phyloP scores from a whole-genome alignment of 164 flowering plant species.

The Akebia trifoliata region DNA sequence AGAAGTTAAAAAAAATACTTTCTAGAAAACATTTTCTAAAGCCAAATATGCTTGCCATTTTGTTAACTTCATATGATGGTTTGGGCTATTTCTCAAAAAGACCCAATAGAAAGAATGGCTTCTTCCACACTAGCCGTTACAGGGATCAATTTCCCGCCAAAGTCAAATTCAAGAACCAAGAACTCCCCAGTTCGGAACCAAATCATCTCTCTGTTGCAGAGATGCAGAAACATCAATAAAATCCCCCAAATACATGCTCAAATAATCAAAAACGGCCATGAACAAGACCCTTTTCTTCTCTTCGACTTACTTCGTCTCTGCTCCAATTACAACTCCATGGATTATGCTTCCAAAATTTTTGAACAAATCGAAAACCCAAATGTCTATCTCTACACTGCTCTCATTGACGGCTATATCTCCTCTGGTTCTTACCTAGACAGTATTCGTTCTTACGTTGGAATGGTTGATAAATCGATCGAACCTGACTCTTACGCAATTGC shows the following conservation, averaged over 20 bases:
- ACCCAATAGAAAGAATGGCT: background rate
- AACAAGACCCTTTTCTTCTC: constrained; percentile 28
- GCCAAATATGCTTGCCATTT: no score
- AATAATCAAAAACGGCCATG: constrained; percentile 19
- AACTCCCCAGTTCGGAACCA: constrained; percentile 4
- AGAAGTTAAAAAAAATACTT: no score
- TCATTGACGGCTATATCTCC: constrained; percentile 27
- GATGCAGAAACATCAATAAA: constrained; percentile 19
- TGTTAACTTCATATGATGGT: no score
- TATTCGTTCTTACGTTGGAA: constrained; percentile 15
- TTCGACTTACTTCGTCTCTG: constrained; percentile 32
- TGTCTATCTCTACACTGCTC: constrained; percentile 35
- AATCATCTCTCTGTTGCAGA: constrained; percentile 18
- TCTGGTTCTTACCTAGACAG: constrained; percentile 23
- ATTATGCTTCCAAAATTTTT: constrained; percentile 30
- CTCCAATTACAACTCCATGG: constrained; percentile 20
- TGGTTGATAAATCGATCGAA: constrained; percentile 15
- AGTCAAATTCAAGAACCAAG: constrained; percentile 13
- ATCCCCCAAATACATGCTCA: constrained; percentile 20
- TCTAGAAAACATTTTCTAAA: no score
- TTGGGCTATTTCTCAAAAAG: no score
- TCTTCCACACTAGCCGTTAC: constrained; percentile 5
- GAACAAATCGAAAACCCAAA: constrained; percentile 21
- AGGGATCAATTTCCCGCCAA: constrained; percentile 20
- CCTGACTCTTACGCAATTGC: constrained; percentile 25